Evolutionary conservation across 495 filamentous ascomycete genomes (phyloP).

Genomic region (Cudoniella acicularis): DNA sequence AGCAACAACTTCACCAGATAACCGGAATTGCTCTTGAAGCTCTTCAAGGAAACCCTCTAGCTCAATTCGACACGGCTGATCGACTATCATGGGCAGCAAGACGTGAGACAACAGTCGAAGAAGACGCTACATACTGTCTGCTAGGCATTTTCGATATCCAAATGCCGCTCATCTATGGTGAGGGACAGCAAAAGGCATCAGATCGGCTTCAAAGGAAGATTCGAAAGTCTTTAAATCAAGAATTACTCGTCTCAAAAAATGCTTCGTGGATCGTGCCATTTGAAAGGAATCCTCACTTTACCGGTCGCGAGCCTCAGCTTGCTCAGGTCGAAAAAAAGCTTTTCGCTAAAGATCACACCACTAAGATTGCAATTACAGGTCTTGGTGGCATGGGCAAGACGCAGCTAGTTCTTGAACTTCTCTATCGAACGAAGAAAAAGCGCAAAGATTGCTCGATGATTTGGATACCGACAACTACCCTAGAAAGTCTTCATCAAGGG

Average conservation of each 20-base stretch:
- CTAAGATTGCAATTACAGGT: slow-evolving; percentile 11
- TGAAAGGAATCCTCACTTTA: slow-evolving; percentile 10
- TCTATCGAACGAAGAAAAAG: slow-evolving; percentile 9
- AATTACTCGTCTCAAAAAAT: no score
- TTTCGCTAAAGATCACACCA: neutral
- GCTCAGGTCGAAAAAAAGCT: slow-evolving; percentile 4
- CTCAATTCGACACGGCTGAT: slow-evolving; percentile 5
- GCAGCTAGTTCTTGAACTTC: slow-evolving; percentile 7
- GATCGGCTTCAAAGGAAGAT: slow-evolving; percentile 18
- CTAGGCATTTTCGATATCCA: slow-evolving; percentile 34
- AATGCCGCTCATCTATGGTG: no score
- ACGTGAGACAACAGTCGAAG: slow-evolving; percentile 10
- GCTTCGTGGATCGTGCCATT: slow-evolving; percentile 13
- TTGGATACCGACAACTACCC: slow-evolving; percentile 13
- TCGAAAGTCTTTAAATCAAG: no score
- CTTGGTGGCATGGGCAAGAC: slow-evolving; percentile 20
- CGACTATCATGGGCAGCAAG: slow-evolving; percentile 15
- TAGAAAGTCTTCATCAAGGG: slow-evolving; percentile 11
- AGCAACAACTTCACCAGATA: neutral
- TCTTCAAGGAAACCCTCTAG: neutral
- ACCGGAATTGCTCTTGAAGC: slow-evolving; percentile 2
- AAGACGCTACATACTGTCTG: neutral
- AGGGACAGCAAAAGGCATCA: slow-evolving; percentile 20
- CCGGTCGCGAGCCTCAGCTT: slow-evolving; percentile 9
- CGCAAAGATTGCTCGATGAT: slow-evolving; percentile 9